Evolutionary conservation across 176 grass and related monocot genomes (phyloP).

Genomic region (Canna indica): DNA sequence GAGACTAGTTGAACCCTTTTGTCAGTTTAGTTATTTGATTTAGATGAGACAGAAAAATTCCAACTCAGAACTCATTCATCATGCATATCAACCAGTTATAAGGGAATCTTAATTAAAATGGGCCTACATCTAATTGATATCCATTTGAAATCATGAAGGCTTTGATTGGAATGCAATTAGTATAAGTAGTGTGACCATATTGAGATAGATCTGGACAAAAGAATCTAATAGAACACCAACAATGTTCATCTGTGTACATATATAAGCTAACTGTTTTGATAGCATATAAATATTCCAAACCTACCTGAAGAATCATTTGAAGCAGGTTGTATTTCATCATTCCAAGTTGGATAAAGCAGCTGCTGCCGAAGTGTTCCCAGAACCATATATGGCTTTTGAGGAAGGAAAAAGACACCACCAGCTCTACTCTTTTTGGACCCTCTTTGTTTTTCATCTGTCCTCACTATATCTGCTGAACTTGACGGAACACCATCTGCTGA

Average conservation of each 20-base stretch:
- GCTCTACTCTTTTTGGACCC: constrained; percentile 67
- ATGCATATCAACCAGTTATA: too few relatives aligned
- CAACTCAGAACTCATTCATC: too few relatives aligned
- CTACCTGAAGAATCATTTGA: constrained; percentile 43
- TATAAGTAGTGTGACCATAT: background rate
- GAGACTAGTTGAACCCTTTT: too few relatives aligned
- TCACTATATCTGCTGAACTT: constrained; percentile 9
- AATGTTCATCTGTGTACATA: background rate
- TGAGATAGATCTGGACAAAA: background rate
- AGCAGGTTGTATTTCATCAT: constrained; percentile 33
- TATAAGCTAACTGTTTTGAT: background rate
- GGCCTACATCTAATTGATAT: background rate
- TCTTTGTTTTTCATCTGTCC: constrained; percentile 35
- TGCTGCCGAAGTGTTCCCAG: constrained; percentile 87
- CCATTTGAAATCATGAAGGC: background rate
- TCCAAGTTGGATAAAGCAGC: constrained; percentile 95
- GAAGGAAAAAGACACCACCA: constrained; percentile 77
- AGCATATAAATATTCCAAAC: constrained; percentile 9
- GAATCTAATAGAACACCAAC: background rate
- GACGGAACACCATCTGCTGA: constrained; percentile 34
- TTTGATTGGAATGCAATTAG: background rate
- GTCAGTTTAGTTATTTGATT: too few relatives aligned
- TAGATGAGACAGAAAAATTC: too few relatives aligned
- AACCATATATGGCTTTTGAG: constrained; percentile 96
- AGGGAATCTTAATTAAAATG: background rate